phyloP scores from a whole-genome alignment of 768 basidiomycete species.

The Pleurotus pulmonarius region DNA sequence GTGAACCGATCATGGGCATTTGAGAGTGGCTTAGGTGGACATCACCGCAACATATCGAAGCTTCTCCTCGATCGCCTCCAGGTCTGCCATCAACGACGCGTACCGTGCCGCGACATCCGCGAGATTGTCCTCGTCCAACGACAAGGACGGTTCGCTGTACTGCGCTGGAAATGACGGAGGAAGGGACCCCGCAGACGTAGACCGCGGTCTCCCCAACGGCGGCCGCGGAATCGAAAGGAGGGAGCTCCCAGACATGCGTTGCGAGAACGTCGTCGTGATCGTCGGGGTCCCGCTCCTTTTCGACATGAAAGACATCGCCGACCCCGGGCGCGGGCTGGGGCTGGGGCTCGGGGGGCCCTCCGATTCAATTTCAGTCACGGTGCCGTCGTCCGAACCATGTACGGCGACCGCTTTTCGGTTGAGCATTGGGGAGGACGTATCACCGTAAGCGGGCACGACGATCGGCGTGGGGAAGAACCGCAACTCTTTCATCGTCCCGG shows the following conservation, averaged over 20 bases:
- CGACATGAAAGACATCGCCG: constrained; percentile 69
- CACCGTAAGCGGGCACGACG: constrained; percentile 16
- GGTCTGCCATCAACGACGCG: constrained; percentile 37
- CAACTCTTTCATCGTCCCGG: constrained; percentile 46
- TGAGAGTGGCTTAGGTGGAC: background rate
- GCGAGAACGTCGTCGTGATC: constrained; percentile 30
- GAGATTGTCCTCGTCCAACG: constrained; percentile 21
- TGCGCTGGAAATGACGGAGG: too few species aligned
- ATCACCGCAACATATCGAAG: constrained; percentile 18
- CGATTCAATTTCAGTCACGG: constrained; percentile 34
- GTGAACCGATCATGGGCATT: too few species aligned
- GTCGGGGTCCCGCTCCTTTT: constrained; percentile 63
- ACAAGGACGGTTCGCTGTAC: constrained; percentile 17
- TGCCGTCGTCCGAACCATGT: constrained; percentile 27
- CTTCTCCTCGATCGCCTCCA: constrained; percentile 37
- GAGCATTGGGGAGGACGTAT: constrained; percentile 11
- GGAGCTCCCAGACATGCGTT: constrained; percentile 18
- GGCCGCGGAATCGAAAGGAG: background rate
- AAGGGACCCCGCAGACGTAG: background rate
- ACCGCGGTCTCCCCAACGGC: constrained; percentile 16
- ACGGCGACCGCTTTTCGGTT: constrained; percentile 17
- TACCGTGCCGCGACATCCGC: constrained; percentile 37
- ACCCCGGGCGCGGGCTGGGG: constrained; percentile 73
- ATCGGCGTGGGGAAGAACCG: constrained; percentile 40
- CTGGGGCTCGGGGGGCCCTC: constrained; percentile 74